Base-by-base conservation (phyloP, 257 asterid genomes). In the Solanum verrucosum region DNA sequence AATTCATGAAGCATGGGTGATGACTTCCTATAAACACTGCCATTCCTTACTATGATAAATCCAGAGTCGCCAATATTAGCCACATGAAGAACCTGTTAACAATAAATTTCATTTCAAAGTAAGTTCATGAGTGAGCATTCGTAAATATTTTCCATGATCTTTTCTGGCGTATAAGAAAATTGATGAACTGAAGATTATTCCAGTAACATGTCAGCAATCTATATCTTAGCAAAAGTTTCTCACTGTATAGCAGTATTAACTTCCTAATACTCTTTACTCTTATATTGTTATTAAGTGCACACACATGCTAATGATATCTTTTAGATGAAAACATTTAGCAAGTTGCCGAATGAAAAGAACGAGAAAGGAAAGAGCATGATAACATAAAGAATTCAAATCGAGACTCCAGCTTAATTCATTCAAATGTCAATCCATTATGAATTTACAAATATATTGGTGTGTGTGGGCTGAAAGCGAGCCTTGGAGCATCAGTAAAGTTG, bases 1-100 rank as follows among this genome's bases (percentile, higher is more conserved):
- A 94, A 96, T 77, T 86, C 96, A 38, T 95, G 96, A 72, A 89
- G 87, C 98, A 93, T 94, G 33, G 98, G 96, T 27, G 94, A 93
- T 84, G 96, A 94, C 87, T 88, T 96, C 84, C 89, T 90, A 88
- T 91, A 92, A 86, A 96, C 90, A 46, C 89, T 88, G 29, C 96
- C 95, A 37, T 96, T 88, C 70, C 98, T 93, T 87, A 96, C 88
- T 83, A 95, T 35, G 34, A 96, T 87, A 89, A 96, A 95, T 77
- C 98, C 98, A 10, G 98, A 93, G 93, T 96, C 96, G 84, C 99
- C 99, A 88, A 97, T 88, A 91, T 94, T 96, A 46, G 92, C 98
- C 86, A 93, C 95, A 9, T 90, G 93, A 89, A 97, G 94, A 88
- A 91, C 96, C 98, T 96, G 93, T 46, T 79, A 74, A 84, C 63